These are phyloP conservation scores for Phytophthora fragariaefolia DNA, from an alignment of 352 stramenopile genomes.

Conservation along the genomic window DNA sequence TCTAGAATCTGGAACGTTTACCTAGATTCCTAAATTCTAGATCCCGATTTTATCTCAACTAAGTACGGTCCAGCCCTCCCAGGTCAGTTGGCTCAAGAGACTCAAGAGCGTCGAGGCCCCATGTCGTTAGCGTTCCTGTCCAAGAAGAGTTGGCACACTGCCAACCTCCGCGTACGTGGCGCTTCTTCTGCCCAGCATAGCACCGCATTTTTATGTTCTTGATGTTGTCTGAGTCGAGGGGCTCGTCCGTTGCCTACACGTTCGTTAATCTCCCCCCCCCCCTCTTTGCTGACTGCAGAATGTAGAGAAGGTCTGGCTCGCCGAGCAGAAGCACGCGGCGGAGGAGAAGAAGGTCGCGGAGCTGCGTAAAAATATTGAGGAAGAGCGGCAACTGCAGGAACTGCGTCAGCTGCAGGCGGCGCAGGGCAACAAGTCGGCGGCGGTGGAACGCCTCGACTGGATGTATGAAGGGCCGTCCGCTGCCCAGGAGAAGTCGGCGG, in stretches of 20 bases:
- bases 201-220: background rate
- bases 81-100: background rate
- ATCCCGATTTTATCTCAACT: background rate
- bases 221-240: background rate
- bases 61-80: slow-evolving; percentile 2
- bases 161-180: slow-evolving; percentile 89
- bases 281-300: slow-evolving; percentile 68
- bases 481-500: slow-evolving; percentile 63
- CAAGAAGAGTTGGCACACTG: slow-evolving; percentile 98
- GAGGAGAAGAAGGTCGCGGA: slow-evolving; percentile 95
- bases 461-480: slow-evolving; percentile 97
- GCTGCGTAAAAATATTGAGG: slow-evolving; percentile 96
- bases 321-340: slow-evolving; percentile 94
- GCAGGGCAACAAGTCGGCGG: slow-evolving; percentile 79
- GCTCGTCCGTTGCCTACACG: too few species aligned
- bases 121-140: slow-evolving; percentile 94
- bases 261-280: too few species aligned
- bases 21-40: too few species aligned
- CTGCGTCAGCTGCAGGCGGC: slow-evolving; percentile 91
- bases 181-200: background rate
- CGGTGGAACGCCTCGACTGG: slow-evolving; percentile 93
- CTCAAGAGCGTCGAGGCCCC: slow-evolving; percentile 5
- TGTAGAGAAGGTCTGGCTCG: slow-evolving; percentile 98
- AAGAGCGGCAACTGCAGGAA: slow-evolving; percentile 96
- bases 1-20: too few species aligned